Evolutionary conservation across 306 rosid genomes (phyloP), one percentile per base, ranked within the genome.

Genomic region (peach (Prunus persica)): DNA sequence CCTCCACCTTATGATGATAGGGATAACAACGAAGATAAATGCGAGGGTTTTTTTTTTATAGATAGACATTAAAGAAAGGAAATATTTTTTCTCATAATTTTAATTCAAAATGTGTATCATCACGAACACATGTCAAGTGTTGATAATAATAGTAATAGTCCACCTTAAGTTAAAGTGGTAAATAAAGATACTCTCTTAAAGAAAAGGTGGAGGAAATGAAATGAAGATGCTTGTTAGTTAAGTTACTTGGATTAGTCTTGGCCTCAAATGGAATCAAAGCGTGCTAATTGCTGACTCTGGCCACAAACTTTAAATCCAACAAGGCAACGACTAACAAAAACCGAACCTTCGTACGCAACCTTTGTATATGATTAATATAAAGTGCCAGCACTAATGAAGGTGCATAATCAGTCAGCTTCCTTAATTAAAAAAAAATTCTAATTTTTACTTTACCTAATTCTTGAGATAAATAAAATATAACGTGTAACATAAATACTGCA

Each of bases 71-170:
- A 34, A 34, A 6, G 8, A 34, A 6, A 6, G 2, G 41, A 34
- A 34, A 34, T 34, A 34, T 34, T 32, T 32, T 32, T 32, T 32
- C 7, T 32, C 38, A 32, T 1, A 32, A 32, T 32, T 32, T 32
- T 5, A 58, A 58, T 3, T 0, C 8, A 5, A 34, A 34, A 34
- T 5, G 41, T 34, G 41, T 34, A 34, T 34, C 41, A 34, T 34
- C 41, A 34, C 8, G 2, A 34, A 6, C 6, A 34, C 8, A 0
- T 34, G 2, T 34, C 8, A 34, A 34, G 2, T 34, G 1, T 34
- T 34, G 8, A 34, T 0, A 6, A 34, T 34, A 0, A 34, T 34
- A 0, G 0, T 5, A 0, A 5, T 1, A 0, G 2, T 5, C 5
- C 8, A 34, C 0, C 0, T 34, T 34, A 5, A 34, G 41, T 34